Evolutionary conservation across 1,284 basidiomycete genomes (phyloP).

Genomic region (Phellinidium pouzarii): DNA sequence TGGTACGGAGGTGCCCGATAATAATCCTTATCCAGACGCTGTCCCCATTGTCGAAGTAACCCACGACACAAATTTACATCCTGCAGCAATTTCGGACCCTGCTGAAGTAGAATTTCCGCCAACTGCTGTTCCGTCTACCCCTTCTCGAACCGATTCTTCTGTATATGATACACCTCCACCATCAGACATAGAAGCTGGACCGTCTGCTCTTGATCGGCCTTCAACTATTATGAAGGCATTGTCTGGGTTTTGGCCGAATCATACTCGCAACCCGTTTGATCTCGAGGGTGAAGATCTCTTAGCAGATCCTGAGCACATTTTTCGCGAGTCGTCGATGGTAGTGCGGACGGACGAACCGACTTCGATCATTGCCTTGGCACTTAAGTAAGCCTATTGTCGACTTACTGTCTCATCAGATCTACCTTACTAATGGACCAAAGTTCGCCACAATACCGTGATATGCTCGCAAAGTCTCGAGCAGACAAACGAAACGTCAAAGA

Average conservation of each 20-base stretch:
- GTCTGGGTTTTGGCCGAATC: constrained; percentile 77
- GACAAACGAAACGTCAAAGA: constrained; percentile 66
- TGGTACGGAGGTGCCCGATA: background rate
- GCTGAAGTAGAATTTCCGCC: background rate
- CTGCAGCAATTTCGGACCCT: background rate
- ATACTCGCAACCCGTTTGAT: constrained; percentile 38
- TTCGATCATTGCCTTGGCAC: constrained; percentile 92
- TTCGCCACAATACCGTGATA: constrained; percentile 84
- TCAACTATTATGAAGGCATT: constrained; percentile 79
- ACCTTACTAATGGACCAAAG: constrained; percentile 33
- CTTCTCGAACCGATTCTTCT: constrained; percentile 25
- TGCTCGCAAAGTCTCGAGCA: constrained; percentile 67
- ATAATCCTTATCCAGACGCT: background rate
- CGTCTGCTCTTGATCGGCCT: constrained; percentile 52
- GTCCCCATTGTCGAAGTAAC: background rate
- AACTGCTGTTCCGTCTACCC: constrained; percentile 11
- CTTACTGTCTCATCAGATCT: background rate
- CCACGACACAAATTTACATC: background rate
- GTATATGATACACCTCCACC: constrained; percentile 44
- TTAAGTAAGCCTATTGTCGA: constrained; percentile 57
- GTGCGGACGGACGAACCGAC: constrained; percentile 97
- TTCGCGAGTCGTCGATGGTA: constrained; percentile 92
- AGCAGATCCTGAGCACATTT: constrained; percentile 84
- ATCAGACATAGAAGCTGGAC: constrained; percentile 46
- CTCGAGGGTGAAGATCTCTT: constrained; percentile 58